Evolutionary conservation across 495 filamentous ascomycete genomes (phyloP).

Genomic region (Elasticomyces elasticus): DNA sequence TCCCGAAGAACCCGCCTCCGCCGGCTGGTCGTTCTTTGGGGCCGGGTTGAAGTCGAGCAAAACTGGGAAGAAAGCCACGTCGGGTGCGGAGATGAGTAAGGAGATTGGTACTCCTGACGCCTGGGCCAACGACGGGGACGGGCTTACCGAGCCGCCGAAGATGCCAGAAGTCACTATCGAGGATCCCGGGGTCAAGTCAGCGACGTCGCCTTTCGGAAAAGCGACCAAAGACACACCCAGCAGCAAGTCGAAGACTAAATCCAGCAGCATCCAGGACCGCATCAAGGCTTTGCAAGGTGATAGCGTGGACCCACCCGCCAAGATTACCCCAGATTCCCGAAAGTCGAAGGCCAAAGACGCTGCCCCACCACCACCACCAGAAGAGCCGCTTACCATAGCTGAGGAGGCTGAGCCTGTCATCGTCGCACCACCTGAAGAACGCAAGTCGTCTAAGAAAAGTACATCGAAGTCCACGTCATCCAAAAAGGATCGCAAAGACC

Average conservation of each 20-base stretch:
- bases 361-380: slow-evolving; percentile 7
- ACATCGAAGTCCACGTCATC: slow-evolving; percentile 15
- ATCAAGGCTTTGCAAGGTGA: slow-evolving; percentile 29
- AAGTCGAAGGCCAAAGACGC: background rate
- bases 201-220: slow-evolving; percentile 13
- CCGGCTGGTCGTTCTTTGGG: slow-evolving; percentile 26
- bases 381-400: slow-evolving; percentile 1
- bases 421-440: slow-evolving; percentile 25
- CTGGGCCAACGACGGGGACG: slow-evolving; percentile 15
- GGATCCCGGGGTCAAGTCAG: slow-evolving; percentile 18
- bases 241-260: slow-evolving; percentile 21
- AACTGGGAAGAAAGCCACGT: slow-evolving; percentile 17
- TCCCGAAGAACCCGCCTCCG: background rate
- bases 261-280: slow-evolving; percentile 23
- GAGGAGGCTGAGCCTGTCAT: slow-evolving; percentile 17
- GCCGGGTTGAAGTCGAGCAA: slow-evolving; percentile 21
- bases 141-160: slow-evolving; percentile 21
- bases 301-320: slow-evolving; percentile 10
- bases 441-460: slow-evolving; percentile 23
- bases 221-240: slow-evolving; percentile 10
- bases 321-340: slow-evolving; percentile 8
- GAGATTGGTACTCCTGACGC: slow-evolving; percentile 19
- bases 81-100: slow-evolving; percentile 18
- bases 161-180: slow-evolving; percentile 22
- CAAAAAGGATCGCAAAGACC: slow-evolving; percentile 17